A percentile compares a stretch with the other conserved stretches of the same genome.
Conservation (phyloP, 208 protist genomes). For the Trypanosoma grayi region DNA sequence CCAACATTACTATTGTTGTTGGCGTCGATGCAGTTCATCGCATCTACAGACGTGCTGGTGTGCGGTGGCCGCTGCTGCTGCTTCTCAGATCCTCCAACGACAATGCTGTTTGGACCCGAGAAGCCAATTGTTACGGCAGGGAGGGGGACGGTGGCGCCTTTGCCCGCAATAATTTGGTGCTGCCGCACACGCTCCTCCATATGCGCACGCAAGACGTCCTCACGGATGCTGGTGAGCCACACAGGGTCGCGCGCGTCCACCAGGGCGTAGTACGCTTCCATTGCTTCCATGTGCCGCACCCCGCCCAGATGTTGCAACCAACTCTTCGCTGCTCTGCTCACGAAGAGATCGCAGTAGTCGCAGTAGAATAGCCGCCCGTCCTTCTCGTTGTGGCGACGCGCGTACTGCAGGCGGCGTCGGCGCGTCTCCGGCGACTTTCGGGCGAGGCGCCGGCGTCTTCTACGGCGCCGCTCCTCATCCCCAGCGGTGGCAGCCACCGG, state of each 20-base stretch:
- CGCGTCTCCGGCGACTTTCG: conserved; percentile 62
- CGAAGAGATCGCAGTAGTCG: conserved; percentile 86
- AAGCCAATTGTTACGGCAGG: conserved; percentile 24
- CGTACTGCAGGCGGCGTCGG: conserved; percentile 53
- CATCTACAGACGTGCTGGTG: background rate
- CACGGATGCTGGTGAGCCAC: conserved; percentile 49
- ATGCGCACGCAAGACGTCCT: conserved; percentile 37
- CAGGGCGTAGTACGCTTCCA: conserved; percentile 72
- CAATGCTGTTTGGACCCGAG: conserved; percentile 28
- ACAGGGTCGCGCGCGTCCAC: conserved; percentile 46
- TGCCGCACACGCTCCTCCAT: conserved; percentile 17
- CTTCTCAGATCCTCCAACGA: conserved; percentile 60
- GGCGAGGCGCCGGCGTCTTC: conserved; percentile 19
- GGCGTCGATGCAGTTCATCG: background rate
- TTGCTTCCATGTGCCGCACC: conserved; percentile 50
- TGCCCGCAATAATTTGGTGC: conserved; percentile 34
- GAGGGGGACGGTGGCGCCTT: conserved; percentile 32
- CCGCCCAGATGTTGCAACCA: conserved; percentile 59
- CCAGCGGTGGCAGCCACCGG: conserved; percentile 4
- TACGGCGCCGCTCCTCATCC: conserved; percentile 35
- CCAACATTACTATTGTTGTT: background rate
- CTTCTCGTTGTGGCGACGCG: conserved; percentile 78
- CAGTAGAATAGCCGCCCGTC: conserved; percentile 79
- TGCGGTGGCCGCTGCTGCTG: no score
- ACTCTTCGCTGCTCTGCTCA: conserved; percentile 42